Evolutionary conservation across 2,329 filamentous ascomycete genomes (phyloP), one percentile per base, ranked within the genome.

Genomic region (Alternaria sp.): DNA sequence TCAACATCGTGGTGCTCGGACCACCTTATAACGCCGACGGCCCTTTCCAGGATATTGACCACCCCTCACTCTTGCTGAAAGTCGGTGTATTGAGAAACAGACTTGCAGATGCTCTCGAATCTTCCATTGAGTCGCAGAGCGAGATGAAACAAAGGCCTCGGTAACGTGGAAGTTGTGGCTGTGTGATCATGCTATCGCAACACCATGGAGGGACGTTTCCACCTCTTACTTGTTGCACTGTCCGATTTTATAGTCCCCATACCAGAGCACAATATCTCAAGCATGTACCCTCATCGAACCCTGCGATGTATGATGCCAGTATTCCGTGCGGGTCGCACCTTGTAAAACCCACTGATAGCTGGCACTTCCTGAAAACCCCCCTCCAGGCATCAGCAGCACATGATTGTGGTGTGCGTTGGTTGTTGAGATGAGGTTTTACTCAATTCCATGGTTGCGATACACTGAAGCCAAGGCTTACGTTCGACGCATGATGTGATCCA

Each of bases 1-100:
- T 58, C 57, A 69, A 59, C 58, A 62, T 58, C 52, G 44, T 13
- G 6, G 51, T 43, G 55, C 62, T 57, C 55, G 56, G 56, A 56
- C 57, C 58, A 62, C 21, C 12, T 36, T 19, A 19, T 13, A 36
- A 15, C 9, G 19, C n/a, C 47, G 15, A 51, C 15, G 17, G 26
- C 44, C 25, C 19, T 50, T 17, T 46, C 26, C 19, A 49, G n/a
- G 17, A 36, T 21, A 36, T 25, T 26, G 19, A 30, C 25, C 25
- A 25, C 26, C 47, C 25, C 47, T 21, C n/a, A 12, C 21, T 17
- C 26, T 50, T 19, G 13, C 10, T 25, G n/a, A 1, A 26, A 23
- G 15, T 36, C 23, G 45, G 40, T 44, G 19, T 51, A 36, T 13
- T 36, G 3, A 17, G 13, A 23, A 30, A 2, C 7, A 19, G 17